phyloP scores from a whole-genome alignment of 2,329 filamentous ascomycete species.

The Podosphaera leucotricha region DNA sequence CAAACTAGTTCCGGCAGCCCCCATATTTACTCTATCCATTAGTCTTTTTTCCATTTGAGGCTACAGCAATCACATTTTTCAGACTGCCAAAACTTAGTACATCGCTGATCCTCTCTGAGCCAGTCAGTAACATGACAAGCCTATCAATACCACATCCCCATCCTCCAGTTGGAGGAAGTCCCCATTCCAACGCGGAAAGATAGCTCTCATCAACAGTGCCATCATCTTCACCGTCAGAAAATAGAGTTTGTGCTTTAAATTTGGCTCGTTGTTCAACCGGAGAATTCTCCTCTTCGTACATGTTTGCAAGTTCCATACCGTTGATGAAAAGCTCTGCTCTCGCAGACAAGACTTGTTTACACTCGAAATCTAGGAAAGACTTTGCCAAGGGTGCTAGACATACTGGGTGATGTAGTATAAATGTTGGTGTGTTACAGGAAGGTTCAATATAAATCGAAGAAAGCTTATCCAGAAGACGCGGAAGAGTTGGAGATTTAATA shows the following conservation, averaged over 20 bases:
- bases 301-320: slow-evolving; percentile 71
- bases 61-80: slow-evolving; percentile 30
- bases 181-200: slow-evolving; percentile 62
- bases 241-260: slow-evolving; percentile 36
- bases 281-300: slow-evolving; percentile 96
- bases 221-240: slow-evolving; percentile 16
- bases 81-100: slow-evolving; percentile 75
- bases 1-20: no score
- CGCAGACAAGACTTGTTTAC: slow-evolving; percentile 51
- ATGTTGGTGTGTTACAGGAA: slow-evolving; percentile 46
- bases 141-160: slow-evolving; percentile 91
- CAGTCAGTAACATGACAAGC: slow-evolving; percentile 74
- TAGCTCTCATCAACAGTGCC: slow-evolving; percentile 40
- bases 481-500: slow-evolving; percentile 30
- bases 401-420: slow-evolving; percentile 74
- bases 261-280: slow-evolving; percentile 70
- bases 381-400: slow-evolving; percentile 83
- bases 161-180: slow-evolving; percentile 81
- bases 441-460: slow-evolving; percentile 58
- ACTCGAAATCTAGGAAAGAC: slow-evolving; percentile 50
- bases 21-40: no score
- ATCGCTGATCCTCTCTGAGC: slow-evolving; percentile 56
- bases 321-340: slow-evolving; percentile 68
- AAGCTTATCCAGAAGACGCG: slow-evolving; percentile 61
- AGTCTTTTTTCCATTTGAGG: no score